Evolutionary conservation across 1,284 basidiomycete species (phyloP).

Genomic region (Leccinum brunneo-olivaceum): DNA sequence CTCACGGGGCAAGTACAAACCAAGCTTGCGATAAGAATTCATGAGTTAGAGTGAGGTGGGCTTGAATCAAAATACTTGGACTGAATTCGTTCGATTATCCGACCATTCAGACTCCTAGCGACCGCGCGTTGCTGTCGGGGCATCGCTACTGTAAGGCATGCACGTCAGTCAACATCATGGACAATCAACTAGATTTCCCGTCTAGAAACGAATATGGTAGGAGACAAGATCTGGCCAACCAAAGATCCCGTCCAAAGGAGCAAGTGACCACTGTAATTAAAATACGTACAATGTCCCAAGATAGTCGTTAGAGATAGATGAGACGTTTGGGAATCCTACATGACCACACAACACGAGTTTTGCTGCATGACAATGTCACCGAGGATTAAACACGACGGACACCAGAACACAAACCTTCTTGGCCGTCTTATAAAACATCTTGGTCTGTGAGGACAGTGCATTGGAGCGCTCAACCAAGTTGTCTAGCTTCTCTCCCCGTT

Average conservation of each 20-base stretch:
- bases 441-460: constrained; percentile 84
- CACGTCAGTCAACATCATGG: constrained; percentile 1
- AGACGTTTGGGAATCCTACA: constrained; percentile 31
- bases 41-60: neutral
- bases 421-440: constrained; percentile 93
- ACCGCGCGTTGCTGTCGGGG: neutral
- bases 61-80: neutral
- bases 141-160: too few relatives aligned
- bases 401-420: constrained; percentile 65
- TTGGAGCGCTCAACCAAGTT: constrained; percentile 95
- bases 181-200: constrained; percentile 5
- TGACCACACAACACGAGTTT: constrained; percentile 55
- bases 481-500: constrained; percentile 96
- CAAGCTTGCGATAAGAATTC: neutral
- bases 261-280: constrained; percentile 17
- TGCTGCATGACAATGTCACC: constrained; percentile 35
- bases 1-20: neutral
- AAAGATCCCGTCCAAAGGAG: constrained; percentile 3
- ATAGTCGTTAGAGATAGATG: constrained; percentile 12
- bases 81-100: neutral
- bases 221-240: neutral
- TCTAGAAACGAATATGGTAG: constrained; percentile 1
- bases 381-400: neutral
- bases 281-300: constrained; percentile 21
- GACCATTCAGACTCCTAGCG: too few relatives aligned